Conservation (phyloP, 2,329 filamentous ascomycete genomes). For the Camptophora hylomeconis region DNA sequence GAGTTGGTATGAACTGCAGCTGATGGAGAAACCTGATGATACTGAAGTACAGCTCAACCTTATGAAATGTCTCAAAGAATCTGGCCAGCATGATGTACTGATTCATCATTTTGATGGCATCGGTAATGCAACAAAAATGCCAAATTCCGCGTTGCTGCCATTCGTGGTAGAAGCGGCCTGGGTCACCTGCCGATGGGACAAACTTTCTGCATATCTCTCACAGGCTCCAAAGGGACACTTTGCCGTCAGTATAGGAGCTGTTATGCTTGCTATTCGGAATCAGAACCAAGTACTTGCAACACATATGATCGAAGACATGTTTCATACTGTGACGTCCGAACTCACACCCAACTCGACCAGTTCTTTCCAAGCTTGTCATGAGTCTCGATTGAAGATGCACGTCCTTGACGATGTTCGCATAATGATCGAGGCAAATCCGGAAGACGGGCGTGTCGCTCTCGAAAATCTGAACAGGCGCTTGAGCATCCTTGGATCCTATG, state of each 20-base stretch:
- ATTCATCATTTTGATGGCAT: conserved; percentile 78
- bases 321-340: conserved; percentile 57
- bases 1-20: conserved; percentile 90
- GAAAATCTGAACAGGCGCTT: conserved; percentile 59
- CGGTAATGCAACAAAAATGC: conserved; percentile 25
- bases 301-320: conserved; percentile 48
- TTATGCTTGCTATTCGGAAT: conserved; percentile 47
- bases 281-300: conserved; percentile 40
- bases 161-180: conserved; percentile 87
- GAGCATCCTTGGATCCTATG: conserved; percentile 78
- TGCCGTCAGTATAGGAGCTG: conserved; percentile 64
- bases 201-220: conserved; percentile 53
- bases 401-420: conserved; percentile 61
- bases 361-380: conserved; percentile 73
- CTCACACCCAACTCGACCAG: conserved; percentile 65
- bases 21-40: conserved; percentile 67
- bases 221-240: conserved; percentile 49
- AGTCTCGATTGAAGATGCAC: conserved; percentile 74
- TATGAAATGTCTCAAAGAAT: conserved; percentile 79
- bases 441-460: conserved; percentile 32
- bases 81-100: conserved; percentile 84
- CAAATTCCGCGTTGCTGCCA: conserved; percentile 51
- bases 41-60: conserved; percentile 69
- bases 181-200: conserved; percentile 72
- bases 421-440: conserved; percentile 53